Conservation (phyloP, 345 rosid species). For the Syzygium aromaticum region DNA sequence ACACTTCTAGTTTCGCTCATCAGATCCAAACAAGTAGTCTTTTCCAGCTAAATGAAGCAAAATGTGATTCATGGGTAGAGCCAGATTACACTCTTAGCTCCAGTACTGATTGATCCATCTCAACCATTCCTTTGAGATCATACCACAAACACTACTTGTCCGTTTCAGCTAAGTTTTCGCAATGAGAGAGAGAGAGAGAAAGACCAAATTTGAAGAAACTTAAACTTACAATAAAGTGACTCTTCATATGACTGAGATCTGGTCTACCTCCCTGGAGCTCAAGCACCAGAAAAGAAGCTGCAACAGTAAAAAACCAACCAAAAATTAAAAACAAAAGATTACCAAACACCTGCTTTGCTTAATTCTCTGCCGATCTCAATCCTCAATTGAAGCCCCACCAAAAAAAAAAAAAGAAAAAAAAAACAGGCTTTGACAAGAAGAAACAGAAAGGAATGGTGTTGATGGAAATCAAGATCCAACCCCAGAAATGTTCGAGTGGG, state of each 20-base stretch:
- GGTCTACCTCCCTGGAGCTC: slow-evolving; percentile 36
- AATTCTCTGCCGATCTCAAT: neutral
- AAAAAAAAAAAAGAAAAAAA: neutral
- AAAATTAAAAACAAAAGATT: neutral
- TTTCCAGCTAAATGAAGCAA: neutral
- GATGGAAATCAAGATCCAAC: neutral
- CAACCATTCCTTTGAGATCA: neutral
- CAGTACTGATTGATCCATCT: neutral
- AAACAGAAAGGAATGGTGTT: neutral
- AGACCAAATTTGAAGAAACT: neutral
- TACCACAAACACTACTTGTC: neutral
- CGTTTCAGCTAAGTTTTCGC: neutral
- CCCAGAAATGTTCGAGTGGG: neutral
- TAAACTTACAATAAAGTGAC: slow-evolving; percentile 60
- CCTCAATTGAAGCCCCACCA: neutral
- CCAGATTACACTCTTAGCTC: neutral
- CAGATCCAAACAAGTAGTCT: neutral
- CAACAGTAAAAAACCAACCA: neutral
- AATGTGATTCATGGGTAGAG: neutral
- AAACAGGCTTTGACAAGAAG: neutral
- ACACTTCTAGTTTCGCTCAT: neutral
- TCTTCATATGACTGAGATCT: slow-evolving; percentile 71
- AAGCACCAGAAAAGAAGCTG: slow-evolving; percentile 6
- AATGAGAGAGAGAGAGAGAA: neutral
- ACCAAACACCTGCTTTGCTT: neutral